These are phyloP conservation scores for Backusella morwellensis DNA, from an alignment of 192 early-diverging fungal species.

Conservation along the genomic window DNA sequence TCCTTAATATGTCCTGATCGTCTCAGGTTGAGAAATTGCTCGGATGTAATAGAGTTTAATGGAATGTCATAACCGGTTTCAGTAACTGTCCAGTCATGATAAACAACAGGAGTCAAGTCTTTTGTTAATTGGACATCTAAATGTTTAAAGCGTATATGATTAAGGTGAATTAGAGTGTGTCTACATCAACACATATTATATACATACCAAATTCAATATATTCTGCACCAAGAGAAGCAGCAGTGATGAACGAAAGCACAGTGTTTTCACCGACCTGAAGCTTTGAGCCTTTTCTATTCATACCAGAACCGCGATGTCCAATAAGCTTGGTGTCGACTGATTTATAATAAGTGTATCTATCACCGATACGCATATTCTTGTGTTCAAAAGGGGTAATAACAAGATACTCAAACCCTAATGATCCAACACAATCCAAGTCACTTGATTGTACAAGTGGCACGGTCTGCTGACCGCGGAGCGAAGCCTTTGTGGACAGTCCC, in stretches of 20 bases:
- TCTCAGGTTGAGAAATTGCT: constrained; percentile 64
- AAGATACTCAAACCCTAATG: constrained; percentile 55
- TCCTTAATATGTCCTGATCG: constrained; percentile 44
- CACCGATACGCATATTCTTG: constrained; percentile 52
- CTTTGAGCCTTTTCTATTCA: constrained; percentile 63
- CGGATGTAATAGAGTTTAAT: constrained; percentile 62
- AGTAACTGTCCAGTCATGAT: constrained; percentile 89
- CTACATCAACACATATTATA: not conserved
- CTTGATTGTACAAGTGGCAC: constrained; percentile 54
- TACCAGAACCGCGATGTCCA: constrained; percentile 89
- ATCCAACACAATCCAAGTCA: constrained; percentile 53
- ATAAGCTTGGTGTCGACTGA: constrained; percentile 68
- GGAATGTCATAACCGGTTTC: constrained; percentile 71
- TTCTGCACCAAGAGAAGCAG: constrained; percentile 77
- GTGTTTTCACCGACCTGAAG: constrained; percentile 95
- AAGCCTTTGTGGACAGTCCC: constrained; percentile 34
- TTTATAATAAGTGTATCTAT: constrained; percentile 57
- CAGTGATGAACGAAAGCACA: constrained; percentile 78
- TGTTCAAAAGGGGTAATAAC: constrained; percentile 65
- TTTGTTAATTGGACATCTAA: constrained; percentile 91
- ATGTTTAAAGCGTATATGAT: too few species aligned
- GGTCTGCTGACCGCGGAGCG: constrained; percentile 54
- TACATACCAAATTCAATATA: constrained; percentile 86
- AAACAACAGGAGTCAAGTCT: constrained; percentile 82
- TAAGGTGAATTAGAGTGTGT: too few species aligned